Evolutionary conservation across 2,329 filamentous ascomycete species (phyloP).

Genomic region (Claviceps sp.): DNA sequence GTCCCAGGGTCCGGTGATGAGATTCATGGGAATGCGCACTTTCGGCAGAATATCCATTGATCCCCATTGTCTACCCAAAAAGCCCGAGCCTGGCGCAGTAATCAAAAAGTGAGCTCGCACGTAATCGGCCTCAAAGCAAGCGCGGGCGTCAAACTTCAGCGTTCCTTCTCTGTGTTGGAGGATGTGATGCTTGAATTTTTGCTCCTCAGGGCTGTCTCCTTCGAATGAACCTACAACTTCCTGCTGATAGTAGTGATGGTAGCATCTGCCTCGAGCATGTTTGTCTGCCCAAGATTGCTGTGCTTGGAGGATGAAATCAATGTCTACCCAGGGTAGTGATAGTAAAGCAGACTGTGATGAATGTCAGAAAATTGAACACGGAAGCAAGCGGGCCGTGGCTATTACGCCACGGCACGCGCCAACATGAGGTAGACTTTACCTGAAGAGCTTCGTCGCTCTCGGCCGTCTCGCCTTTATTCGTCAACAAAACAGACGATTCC

Average conservation of each 20-base stretch:
- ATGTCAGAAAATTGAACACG: neutral
- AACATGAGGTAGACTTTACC: slow-evolving; percentile 19
- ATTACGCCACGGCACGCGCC: neutral
- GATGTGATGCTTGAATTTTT: no score
- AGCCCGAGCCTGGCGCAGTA: no score
- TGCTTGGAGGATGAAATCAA: slow-evolving; percentile 32
- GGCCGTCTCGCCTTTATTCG: neutral
- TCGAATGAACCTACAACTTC: no score
- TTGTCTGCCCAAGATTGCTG: slow-evolving; percentile 33
- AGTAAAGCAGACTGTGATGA: slow-evolving; percentile 28
- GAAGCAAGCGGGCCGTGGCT: neutral
- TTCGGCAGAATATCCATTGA: no score
- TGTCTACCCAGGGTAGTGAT: slow-evolving; percentile 28
- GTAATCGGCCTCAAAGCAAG: no score
- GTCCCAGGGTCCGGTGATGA: no score
- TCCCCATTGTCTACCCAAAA: no score
- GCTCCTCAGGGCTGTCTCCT: no score
- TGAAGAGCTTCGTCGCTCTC: slow-evolving; percentile 30
- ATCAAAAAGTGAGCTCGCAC: no score
- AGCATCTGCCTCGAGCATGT: slow-evolving; percentile 21
- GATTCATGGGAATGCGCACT: no score
- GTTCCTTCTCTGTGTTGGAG: no score
- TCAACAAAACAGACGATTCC: neutral
- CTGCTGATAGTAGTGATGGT: slow-evolving; percentile 14
- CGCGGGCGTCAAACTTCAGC: no score